Conservation (phyloP, 352 stramenopile species). For the Halophytophthora polymorphica region DNA sequence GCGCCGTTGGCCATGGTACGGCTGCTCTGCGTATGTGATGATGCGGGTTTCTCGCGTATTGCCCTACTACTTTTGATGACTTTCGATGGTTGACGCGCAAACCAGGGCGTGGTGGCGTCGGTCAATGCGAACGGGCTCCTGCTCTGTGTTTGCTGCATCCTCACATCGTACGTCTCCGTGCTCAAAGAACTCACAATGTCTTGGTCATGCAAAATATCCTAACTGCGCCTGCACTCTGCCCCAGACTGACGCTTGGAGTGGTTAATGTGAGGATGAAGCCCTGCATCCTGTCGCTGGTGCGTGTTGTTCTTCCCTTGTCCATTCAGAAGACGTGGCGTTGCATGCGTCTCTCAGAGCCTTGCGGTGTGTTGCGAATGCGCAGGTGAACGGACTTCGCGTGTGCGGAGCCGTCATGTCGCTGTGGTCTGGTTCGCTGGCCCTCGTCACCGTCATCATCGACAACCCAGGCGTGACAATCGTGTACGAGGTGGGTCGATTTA, state of each 20-base stretch:
- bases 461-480: constrained; percentile 33
- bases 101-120: constrained; percentile 36
- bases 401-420: constrained; percentile 33
- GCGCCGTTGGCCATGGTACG: constrained; percentile 50
- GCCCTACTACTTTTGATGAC: not conserved
- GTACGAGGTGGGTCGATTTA: constrained; percentile 36
- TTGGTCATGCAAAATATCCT: not conserved
- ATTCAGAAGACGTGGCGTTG: not conserved
- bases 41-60: not conserved
- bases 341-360: not conserved
- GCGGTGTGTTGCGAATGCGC: not conserved
- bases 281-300: constrained; percentile 42
- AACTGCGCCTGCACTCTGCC: not conserved
- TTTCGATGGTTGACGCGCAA: not conserved
- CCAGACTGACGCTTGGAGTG: constrained; percentile 22
- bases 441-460: constrained; percentile 36
- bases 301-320: not conserved
- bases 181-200: not conserved
- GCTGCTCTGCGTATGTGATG: not conserved
- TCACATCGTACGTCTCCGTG: constrained; percentile 24
- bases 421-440: constrained; percentile 42
- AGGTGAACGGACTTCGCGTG: constrained; percentile 55
- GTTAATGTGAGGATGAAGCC: constrained; percentile 48
- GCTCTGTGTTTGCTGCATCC: constrained; percentile 25
- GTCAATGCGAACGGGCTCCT: constrained; percentile 34